A percentile compares a stretch with the other conserved stretches of the same genome.
Conservation (phyloP, 805 yeast species). For the Yamadazyma endophytica region DNA sequence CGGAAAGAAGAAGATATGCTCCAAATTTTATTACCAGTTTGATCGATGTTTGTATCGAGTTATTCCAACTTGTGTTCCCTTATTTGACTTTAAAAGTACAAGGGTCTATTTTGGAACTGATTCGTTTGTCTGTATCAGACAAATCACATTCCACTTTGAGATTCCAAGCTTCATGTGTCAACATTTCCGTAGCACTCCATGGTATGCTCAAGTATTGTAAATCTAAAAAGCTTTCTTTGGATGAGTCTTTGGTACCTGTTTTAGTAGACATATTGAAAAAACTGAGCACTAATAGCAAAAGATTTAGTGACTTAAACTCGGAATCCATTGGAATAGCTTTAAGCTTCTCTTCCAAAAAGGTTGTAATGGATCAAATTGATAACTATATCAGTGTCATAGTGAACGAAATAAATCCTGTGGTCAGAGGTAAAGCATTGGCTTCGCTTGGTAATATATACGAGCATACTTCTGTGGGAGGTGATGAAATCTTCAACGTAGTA, state of each 20-base stretch:
- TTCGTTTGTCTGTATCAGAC: conserved; percentile 51
- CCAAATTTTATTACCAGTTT: conserved; percentile 34
- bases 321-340: conserved; percentile 53
- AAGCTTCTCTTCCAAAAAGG: conserved; percentile 15
- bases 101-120: conserved; percentile 77
- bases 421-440: conserved; percentile 43
- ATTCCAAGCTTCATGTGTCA: conserved; percentile 50
- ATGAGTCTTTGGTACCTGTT: conserved; percentile 35
- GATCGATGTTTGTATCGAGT: conserved; percentile 74
- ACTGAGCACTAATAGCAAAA: conserved; percentile 35
- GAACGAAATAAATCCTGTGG: conserved; percentile 57
- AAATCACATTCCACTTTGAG: conserved; percentile 29
- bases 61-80: conserved; percentile 70
- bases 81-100: conserved; percentile 74
- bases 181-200: conserved; percentile 61
- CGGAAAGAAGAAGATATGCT: conserved; percentile 19
- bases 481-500: conserved; percentile 51
- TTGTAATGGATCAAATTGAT: conserved; percentile 20
- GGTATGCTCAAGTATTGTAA: conserved; percentile 32
- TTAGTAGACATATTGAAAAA: conserved; percentile 49
- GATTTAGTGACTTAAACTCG: conserved; percentile 46
- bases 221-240: conserved; percentile 17
- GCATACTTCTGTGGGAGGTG: conserved; percentile 24
- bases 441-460: conserved; percentile 27
- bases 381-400: conserved; percentile 56